Percentiles rank a stretch among this genome's conserved stretches.
These are phyloP conservation scores for Roridomyces roridus DNA, from an alignment of 768 basidiomycete genomes.

Conservation along the genomic window DNA sequence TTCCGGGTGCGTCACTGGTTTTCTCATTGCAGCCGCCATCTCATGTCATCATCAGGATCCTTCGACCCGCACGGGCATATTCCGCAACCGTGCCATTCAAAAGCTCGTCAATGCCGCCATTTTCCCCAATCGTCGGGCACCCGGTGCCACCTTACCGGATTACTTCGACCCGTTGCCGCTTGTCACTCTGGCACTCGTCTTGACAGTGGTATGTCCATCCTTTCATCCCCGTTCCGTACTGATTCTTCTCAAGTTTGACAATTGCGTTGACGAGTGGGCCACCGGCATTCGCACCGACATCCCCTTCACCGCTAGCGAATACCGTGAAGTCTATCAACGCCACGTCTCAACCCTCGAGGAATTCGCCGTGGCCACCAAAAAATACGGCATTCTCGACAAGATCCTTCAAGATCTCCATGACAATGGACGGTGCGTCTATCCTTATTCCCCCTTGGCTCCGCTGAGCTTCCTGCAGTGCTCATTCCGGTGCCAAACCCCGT, in stretches of 20 bases:
- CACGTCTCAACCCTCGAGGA: slow-evolving; percentile 13
- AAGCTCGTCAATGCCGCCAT: slow-evolving; percentile 21
- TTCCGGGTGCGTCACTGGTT: slow-evolving; percentile 22
- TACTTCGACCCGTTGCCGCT: slow-evolving; percentile 26
- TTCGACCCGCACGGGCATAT: slow-evolving; percentile 3
- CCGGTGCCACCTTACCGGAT: slow-evolving; percentile 17
- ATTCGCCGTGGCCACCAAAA: not conserved
- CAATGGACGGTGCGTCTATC: slow-evolving; percentile 13
- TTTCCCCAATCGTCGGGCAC: slow-evolving; percentile 25
- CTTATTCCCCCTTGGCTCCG: not conserved
- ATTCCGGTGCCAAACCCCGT: slow-evolving; percentile 12
- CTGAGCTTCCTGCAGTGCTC: not conserved
- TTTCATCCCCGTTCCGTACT: too few species aligned
- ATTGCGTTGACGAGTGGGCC: slow-evolving; percentile 23
- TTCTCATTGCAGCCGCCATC: not conserved
- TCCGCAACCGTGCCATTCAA: slow-evolving; percentile 15
- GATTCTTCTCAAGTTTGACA: slow-evolving; percentile 14
- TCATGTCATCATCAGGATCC: not conserved
- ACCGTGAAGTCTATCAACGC: slow-evolving; percentile 15
- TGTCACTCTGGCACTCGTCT: not conserved
- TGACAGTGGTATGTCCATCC: slow-evolving; percentile 5
- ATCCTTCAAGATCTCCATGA: slow-evolving; percentile 14
- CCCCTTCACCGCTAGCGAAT: slow-evolving; percentile 22
- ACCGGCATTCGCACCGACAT: slow-evolving; percentile 20
- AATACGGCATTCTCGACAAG: slow-evolving; percentile 7